These are phyloP conservation scores for Erodium maritimum DNA, from an alignment of 345 rosid species.

Conservation along the genomic window DNA sequence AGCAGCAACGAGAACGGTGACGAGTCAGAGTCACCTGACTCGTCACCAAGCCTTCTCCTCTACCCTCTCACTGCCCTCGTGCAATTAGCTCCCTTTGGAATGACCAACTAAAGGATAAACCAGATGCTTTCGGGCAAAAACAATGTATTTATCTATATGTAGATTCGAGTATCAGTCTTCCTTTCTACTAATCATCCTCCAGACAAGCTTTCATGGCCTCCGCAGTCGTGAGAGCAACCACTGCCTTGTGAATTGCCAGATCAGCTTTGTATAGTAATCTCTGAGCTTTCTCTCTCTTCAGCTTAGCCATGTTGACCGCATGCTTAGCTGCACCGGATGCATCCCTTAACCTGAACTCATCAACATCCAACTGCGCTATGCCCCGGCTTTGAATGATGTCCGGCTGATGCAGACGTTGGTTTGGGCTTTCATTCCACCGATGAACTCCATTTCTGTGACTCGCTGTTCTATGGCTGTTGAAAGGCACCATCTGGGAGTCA, in stretches of 20 bases:
- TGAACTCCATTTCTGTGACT: slow-evolving; percentile 28
- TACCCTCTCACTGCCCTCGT: too few relatives aligned
- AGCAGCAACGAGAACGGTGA: too few relatives aligned
- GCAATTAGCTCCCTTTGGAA: too few relatives aligned
- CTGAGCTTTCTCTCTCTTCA: slow-evolving; percentile 75
- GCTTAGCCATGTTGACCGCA: slow-evolving; percentile 51
- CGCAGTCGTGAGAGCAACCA: slow-evolving; percentile 73
- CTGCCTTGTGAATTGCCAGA: slow-evolving; percentile 83
- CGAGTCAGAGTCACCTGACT: too few relatives aligned
- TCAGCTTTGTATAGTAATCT: slow-evolving; percentile 70
- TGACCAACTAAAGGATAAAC: too few relatives aligned
- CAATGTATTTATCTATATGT: too few relatives aligned
- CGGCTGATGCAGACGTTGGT: slow-evolving; percentile 21
- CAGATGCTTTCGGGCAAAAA: too few relatives aligned
- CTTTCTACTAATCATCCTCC: slow-evolving; percentile 32
- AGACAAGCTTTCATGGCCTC: slow-evolving; percentile 66
- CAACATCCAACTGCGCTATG: slow-evolving; percentile 36
- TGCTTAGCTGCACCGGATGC: slow-evolving; percentile 73
- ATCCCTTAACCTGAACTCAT: slow-evolving; percentile 55
- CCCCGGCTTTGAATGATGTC: slow-evolving; percentile 29
- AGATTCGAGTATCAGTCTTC: background rate
- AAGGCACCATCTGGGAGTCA: slow-evolving; percentile 17
- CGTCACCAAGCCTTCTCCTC: too few relatives aligned
- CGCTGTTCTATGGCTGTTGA: slow-evolving; percentile 1
- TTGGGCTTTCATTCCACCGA: slow-evolving; percentile 26